Conservation (phyloP, 345 rosid species). For the Crucihimalaya himalaica region DNA sequence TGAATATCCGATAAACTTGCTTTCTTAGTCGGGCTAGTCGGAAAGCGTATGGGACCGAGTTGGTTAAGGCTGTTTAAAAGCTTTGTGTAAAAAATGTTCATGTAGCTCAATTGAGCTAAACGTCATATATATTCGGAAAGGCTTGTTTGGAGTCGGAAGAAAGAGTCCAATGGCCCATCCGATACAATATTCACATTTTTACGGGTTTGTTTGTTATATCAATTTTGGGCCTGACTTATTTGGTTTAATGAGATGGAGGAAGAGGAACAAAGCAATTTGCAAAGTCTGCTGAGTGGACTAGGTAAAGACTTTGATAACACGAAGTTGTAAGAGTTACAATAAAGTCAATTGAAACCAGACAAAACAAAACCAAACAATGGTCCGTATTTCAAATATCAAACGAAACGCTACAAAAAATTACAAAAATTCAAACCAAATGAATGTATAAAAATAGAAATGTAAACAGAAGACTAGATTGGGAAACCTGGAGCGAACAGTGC, state of each 20-base stretch:
- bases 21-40: no score
- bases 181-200: not conserved
- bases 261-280: not conserved
- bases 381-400: not conserved
- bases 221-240: not conserved
- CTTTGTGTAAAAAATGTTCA: no score
- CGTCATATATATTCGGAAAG: not conserved
- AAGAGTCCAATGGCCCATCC: slow-evolving; percentile 4
- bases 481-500: slow-evolving; percentile 20
- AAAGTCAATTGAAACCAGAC: not conserved
- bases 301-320: not conserved
- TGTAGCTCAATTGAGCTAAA: not conserved
- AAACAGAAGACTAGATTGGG: slow-evolving; percentile 25
- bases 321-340: not conserved
- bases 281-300: not conserved
- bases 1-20: no score
- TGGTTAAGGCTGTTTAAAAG: no score
- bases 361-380: not conserved
- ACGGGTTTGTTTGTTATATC: not conserved
- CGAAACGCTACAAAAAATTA: not conserved
- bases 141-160: not conserved
- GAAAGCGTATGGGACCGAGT: no score
- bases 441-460: slow-evolving; percentile 4
- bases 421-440: not conserved
- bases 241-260: not conserved